A percentile compares a stretch with the other conserved stretches of the same genome.
phyloP scores from a whole-genome alignment of 805 yeast genomes.

The Priceomyces carsonii region DNA sequence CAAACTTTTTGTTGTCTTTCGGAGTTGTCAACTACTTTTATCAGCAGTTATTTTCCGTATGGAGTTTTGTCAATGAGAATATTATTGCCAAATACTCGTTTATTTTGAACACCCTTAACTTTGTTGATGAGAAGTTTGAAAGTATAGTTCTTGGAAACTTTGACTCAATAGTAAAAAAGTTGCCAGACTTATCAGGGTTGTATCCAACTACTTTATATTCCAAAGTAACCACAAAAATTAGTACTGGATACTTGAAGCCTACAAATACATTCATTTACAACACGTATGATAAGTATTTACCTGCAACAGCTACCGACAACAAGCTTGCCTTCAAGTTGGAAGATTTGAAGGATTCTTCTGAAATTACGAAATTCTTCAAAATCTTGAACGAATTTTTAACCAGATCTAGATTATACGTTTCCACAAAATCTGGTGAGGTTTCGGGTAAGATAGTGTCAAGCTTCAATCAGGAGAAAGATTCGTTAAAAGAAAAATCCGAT shows the following conservation, averaged over 20 bases:
- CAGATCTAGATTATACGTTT: constrained; percentile 23
- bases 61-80: constrained; percentile 20
- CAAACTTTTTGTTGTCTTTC: constrained; percentile 25
- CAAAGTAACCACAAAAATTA: constrained; percentile 9
- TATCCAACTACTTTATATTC: constrained; percentile 11
- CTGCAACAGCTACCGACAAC: constrained; percentile 25
- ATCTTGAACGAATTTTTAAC: constrained; percentile 19
- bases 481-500: constrained; percentile 13
- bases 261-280: constrained; percentile 15
- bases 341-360: constrained; percentile 14
- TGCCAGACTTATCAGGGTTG: constrained; percentile 12
- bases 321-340: constrained; percentile 26
- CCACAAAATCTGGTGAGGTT: constrained; percentile 27
- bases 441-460: constrained; percentile 31
- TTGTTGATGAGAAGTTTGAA: constrained; percentile 24
- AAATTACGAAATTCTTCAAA: constrained; percentile 18
- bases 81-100: constrained; percentile 21
- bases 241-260: constrained; percentile 11
- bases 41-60: constrained; percentile 21
- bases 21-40: constrained; percentile 23
- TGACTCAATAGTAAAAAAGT: constrained; percentile 3
- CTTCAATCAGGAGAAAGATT: constrained; percentile 34
- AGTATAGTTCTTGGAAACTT: constrained; percentile 20
- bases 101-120: constrained; percentile 17
- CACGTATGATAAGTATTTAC: constrained; percentile 22